Conservation (phyloP, 176 grass and related monocot species). For the Ensete glaucum region DNA sequence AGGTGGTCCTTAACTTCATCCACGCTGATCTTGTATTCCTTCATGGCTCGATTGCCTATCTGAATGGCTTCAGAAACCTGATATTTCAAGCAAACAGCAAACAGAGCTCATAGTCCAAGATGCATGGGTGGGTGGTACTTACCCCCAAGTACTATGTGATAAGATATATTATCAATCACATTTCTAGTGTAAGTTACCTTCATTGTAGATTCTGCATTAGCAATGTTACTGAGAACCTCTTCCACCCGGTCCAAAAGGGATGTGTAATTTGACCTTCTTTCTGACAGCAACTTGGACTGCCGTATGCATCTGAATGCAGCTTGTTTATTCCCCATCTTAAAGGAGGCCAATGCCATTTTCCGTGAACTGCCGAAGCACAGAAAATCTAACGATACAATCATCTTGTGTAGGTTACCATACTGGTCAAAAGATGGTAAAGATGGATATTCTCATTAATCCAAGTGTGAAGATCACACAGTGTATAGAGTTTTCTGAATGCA, state of each 20-base stretch:
- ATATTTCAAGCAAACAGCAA: constrained; percentile 12
- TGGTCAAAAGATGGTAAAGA: constrained; percentile 2
- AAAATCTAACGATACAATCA: constrained; percentile 6
- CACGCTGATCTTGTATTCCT: constrained; percentile 51
- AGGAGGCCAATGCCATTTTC: constrained; percentile 49
- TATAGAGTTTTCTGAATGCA: neutral
- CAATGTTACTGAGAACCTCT: constrained; percentile 53
- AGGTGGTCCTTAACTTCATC: constrained; percentile 53
- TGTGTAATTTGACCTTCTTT: constrained; percentile 49
- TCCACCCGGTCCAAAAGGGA: constrained; percentile 57
- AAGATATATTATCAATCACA: neutral
- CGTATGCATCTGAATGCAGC: constrained; percentile 44
- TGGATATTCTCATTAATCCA: neutral
- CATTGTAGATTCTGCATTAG: constrained; percentile 64
- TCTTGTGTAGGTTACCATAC: neutral
- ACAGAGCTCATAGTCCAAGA: constrained; percentile 3
- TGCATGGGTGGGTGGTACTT: neutral
- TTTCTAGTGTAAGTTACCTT: constrained; percentile 30
- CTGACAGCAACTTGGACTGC: constrained; percentile 55
- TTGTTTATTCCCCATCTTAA: constrained; percentile 60
- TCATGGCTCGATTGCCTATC: constrained; percentile 55
- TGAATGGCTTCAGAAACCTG: constrained; percentile 90
- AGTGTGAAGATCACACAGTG: neutral
- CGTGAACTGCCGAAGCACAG: constrained; percentile 44
- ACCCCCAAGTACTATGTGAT: constrained; percentile 2